Conservation (phyloP, 2,329 filamentous ascomycete species). For the Plenodomus lindquistii region DNA sequence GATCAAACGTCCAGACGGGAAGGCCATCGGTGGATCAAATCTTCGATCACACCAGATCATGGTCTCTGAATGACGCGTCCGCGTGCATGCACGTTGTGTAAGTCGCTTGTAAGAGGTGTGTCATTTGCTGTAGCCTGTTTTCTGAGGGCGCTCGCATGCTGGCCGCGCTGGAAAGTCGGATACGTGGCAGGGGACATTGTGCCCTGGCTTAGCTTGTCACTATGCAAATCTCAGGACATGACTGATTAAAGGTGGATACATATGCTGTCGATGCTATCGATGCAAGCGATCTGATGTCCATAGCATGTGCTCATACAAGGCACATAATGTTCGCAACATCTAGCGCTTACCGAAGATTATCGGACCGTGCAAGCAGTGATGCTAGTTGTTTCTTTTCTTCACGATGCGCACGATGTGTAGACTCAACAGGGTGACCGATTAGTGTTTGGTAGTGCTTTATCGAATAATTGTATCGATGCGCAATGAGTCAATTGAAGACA, state of each 20-base stretch:
- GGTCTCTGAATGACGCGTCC: neutral
- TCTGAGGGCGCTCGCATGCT: too few relatives aligned
- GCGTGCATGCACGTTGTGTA: too few relatives aligned
- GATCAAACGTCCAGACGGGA: neutral
- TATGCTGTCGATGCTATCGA: too few relatives aligned
- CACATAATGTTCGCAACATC: neutral
- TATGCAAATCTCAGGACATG: too few relatives aligned
- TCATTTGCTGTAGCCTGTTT: neutral
- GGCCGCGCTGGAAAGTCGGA: too few relatives aligned
- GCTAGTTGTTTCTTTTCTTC: neutral
- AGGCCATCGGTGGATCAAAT: neutral
- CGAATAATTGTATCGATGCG: neutral
- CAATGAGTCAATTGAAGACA: neutral
- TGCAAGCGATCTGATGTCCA: too few relatives aligned
- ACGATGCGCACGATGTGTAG: neutral
- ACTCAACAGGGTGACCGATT: neutral
- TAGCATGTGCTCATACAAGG: neutral
- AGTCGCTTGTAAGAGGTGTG: neutral
- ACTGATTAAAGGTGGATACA: too few relatives aligned
- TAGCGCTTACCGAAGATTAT: slow-evolving; percentile 6
- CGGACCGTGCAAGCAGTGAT: slow-evolving; percentile 1
- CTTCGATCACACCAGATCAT: too few relatives aligned
- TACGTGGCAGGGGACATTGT: too few relatives aligned
- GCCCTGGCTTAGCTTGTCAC: too few relatives aligned
- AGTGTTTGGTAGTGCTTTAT: neutral